Conservation (phyloP, 352 stramenopile genomes). For the Phytophthora pini region DNA sequence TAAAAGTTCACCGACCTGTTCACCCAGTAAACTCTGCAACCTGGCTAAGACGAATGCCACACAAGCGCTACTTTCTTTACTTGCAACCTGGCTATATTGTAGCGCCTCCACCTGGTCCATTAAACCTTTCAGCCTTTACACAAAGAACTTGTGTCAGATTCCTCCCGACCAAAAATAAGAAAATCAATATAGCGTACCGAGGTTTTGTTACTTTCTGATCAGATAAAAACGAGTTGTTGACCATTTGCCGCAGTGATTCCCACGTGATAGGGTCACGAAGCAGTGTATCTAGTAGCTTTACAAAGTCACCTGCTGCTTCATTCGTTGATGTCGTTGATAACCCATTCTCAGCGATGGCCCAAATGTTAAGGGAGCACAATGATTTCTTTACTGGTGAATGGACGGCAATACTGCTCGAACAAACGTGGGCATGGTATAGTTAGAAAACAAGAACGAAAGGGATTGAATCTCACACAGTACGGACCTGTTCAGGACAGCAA, state of each 20-base stretch:
- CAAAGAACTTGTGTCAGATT: background rate
- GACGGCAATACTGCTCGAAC: constrained; percentile 21
- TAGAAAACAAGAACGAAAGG: background rate
- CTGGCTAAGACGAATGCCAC: constrained; percentile 14
- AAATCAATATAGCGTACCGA: constrained; percentile 15
- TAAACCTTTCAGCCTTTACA: constrained; percentile 20
- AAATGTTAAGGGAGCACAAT: constrained; percentile 40
- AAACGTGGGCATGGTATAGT: background rate
- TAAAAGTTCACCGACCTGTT: background rate
- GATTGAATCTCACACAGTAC: background rate
- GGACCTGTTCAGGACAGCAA: constrained; percentile 60
- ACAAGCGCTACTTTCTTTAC: constrained; percentile 9
- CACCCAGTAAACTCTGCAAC: constrained; percentile 23
- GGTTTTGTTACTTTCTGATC: background rate
- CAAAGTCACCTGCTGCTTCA: constrained; percentile 38
- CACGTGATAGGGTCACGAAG: constrained; percentile 32
- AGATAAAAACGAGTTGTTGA: background rate
- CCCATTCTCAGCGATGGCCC: constrained; percentile 24
- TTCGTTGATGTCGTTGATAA: constrained; percentile 16
- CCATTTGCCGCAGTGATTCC: constrained; percentile 11
- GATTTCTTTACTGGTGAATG: constrained; percentile 38
- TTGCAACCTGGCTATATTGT: constrained; percentile 11
- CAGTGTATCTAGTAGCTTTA: constrained; percentile 49
- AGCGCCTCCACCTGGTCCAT: constrained; percentile 21
- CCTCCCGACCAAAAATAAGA: background rate